Evolutionary conservation across 768 basidiomycete genomes (phyloP).

Genomic region (Trametes sanguinea): DNA sequence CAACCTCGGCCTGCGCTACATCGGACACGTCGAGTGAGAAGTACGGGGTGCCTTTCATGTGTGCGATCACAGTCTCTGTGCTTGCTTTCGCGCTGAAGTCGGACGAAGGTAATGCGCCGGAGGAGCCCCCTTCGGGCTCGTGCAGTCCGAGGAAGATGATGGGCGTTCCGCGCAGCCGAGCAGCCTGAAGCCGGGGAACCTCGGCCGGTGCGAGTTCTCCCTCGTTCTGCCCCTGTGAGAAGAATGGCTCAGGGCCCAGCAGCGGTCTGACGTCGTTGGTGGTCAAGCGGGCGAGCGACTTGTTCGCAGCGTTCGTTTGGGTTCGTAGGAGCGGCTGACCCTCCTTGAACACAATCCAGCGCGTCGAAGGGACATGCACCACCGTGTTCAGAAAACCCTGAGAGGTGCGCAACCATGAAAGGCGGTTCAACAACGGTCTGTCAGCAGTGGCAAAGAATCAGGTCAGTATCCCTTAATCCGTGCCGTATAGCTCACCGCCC

Average conservation of each 20-base stretch:
- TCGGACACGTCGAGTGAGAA: conserved; percentile 79
- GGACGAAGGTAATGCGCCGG: conserved; percentile 61
- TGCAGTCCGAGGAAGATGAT: conserved; percentile 82
- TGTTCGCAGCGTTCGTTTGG: conserved; percentile 30
- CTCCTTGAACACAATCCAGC: conserved; percentile 78
- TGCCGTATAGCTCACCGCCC: no score
- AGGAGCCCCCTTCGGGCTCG: conserved; percentile 49
- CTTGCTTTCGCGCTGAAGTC: conserved; percentile 48
- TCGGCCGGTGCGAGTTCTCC: conserved; percentile 34
- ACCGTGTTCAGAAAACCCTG: conserved; percentile 76
- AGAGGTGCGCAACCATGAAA: conserved; percentile 82
- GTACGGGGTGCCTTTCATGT: conserved; percentile 80
- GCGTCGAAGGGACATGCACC: conserved; percentile 55
- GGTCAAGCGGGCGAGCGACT: conserved; percentile 52
- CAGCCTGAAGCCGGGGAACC: conserved; percentile 48
- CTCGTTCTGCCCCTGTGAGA: conserved; percentile 64
- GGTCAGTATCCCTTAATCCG: no score
- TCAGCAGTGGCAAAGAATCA: conserved; percentile 49
- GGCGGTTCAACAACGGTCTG: conserved; percentile 75
- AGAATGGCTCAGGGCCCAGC: conserved; percentile 68
- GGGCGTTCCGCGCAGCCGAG: conserved; percentile 57
- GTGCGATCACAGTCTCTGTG: conserved; percentile 47
- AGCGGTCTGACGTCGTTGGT: conserved; percentile 64
- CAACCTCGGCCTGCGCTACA: conserved; percentile 46
- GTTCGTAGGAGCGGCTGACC: conserved; percentile 62